A percentile compares a stretch with the other conserved stretches of the same genome.
phyloP scores from a whole-genome alignment of 2,329 filamentous ascomycete species.

The Chrysoporthe puriensis region DNA sequence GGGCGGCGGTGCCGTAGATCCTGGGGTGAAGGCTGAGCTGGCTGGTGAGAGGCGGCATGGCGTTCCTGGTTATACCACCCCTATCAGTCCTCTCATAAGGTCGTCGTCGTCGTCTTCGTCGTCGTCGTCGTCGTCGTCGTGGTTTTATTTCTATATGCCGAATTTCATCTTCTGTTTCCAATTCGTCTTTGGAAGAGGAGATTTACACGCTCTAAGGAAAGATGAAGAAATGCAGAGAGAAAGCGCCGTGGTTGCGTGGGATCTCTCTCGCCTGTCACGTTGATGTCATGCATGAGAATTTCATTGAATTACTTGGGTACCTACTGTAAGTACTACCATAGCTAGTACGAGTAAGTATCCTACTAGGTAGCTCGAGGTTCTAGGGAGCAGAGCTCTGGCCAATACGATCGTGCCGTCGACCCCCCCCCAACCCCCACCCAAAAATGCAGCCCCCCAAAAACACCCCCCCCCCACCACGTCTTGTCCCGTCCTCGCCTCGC shows the following conservation, averaged over 20 bases:
- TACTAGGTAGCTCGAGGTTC: too few species aligned
- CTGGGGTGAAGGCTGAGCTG: constrained; percentile 56
- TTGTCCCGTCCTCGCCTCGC: not conserved
- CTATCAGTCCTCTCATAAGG: not conserved
- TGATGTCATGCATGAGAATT: constrained; percentile 11
- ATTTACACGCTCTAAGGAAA: not conserved
- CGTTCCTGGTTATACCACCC: constrained; percentile 9
- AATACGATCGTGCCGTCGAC: too few species aligned
- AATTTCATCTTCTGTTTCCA: not conserved
- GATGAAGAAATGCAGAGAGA: too few species aligned
- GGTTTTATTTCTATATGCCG: not conserved
- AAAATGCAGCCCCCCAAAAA: not conserved
- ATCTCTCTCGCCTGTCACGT: not conserved
- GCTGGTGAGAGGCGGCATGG: constrained; percentile 61
- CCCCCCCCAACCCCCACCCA: too few species aligned
- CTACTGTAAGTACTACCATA: not conserved
- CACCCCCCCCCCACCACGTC: not conserved
- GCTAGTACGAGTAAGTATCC: too few species aligned
- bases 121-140: not conserved
- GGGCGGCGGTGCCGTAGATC: constrained; percentile 66
- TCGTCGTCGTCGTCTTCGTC: not conserved
- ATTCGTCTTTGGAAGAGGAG: not conserved
- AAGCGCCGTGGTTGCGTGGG: not conserved
- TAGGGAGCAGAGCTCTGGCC: too few species aligned
- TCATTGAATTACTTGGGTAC: not conserved